Evolutionary conservation across 108 stramenopile species (phyloP).

Genomic region (Pinguiococcus pyrenoidosus): DNA sequence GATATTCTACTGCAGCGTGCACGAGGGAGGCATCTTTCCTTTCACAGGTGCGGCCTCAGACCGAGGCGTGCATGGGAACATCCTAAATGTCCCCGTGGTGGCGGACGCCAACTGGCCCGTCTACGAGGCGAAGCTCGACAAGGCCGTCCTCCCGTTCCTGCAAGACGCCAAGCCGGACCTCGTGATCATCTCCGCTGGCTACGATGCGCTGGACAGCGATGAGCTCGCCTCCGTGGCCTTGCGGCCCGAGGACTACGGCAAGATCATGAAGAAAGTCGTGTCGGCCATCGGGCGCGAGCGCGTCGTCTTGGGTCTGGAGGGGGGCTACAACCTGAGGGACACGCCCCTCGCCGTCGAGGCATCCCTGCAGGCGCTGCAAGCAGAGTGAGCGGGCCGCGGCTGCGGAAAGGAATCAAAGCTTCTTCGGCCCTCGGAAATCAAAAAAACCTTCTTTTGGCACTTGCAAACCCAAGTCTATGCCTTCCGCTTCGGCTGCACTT

Average conservation of each 20-base stretch:
- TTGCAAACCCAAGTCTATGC: too few species aligned
- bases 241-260: conserved; percentile 34
- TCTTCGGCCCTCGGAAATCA: too few species aligned
- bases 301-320: conserved; percentile 52
- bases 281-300: conserved; percentile 42
- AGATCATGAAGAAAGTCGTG: conserved; percentile 34
- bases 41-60: too few species aligned
- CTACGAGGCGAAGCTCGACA: background rate
- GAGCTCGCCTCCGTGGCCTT: conserved; percentile 12
- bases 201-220: conserved; percentile 21
- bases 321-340: conserved; percentile 38
- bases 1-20: conserved; percentile 13
- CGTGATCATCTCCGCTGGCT: conserved; percentile 24
- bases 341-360: too few species aligned
- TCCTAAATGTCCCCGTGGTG: conserved; percentile 25
- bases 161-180: conserved; percentile 20
- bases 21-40: conserved; percentile 5
- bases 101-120: conserved; percentile 20
- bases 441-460: too few species aligned
- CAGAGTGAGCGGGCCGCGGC: too few species aligned
- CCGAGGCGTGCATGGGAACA: background rate
- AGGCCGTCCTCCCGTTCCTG: conserved; percentile 4
- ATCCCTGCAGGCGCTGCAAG: too few species aligned
- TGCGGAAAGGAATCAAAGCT: too few species aligned
- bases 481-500: too few species aligned